Conservation (phyloP, 2,329 filamentous ascomycete genomes). For the Fusarium transvaalense region DNA sequence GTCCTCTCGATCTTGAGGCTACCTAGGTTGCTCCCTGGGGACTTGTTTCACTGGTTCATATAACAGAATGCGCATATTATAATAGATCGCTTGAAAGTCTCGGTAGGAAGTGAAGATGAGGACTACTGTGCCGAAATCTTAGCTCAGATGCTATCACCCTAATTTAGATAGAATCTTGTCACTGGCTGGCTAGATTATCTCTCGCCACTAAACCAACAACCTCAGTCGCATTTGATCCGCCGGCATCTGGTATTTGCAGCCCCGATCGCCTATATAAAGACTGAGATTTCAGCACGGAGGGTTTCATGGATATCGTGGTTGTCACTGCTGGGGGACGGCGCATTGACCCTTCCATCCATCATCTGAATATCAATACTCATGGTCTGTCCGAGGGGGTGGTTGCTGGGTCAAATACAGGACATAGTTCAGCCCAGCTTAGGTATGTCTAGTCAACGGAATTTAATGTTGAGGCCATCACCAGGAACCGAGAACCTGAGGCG, state of each 20-base stretch:
- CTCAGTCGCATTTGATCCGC: not conserved
- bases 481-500: not conserved
- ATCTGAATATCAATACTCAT: not conserved
- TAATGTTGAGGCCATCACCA: conserved; percentile 9
- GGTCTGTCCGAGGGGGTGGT: conserved; percentile 1
- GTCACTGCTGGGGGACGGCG: not conserved
- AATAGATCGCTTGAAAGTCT: not conserved
- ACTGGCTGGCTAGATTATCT: not conserved
- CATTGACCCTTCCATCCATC: conserved; percentile 3
- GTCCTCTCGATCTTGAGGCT: not conserved
- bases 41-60: conserved; percentile 7
- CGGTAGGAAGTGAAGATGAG: not conserved
- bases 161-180: not conserved
- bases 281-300: conserved; percentile 6
- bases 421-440: not conserved
- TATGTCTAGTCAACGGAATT: conserved; percentile 27
- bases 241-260: not conserved
- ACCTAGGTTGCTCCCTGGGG: not conserved
- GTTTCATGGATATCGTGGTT: conserved; percentile 3
- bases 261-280: not conserved
- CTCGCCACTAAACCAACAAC: not conserved
- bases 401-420: conserved; percentile 7
- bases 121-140: not conserved
- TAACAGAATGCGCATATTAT: not conserved
- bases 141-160: not conserved